Evolutionary conservation across 139 green algal genomes (phyloP), one percentile per base, ranked within the genome.

Genomic region (Nannochloris sp.): DNA sequence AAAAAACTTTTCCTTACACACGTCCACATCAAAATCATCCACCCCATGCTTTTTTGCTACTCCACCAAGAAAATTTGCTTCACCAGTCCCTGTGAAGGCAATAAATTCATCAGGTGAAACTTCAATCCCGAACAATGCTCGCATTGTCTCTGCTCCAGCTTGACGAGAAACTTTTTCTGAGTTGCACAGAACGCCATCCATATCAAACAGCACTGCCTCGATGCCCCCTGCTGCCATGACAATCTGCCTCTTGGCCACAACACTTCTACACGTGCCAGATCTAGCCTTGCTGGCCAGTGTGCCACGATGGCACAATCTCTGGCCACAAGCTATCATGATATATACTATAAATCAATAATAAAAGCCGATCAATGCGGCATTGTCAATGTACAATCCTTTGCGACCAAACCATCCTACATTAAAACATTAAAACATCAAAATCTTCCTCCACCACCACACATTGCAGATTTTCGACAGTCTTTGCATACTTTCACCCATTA

Each of bases 1-100:
- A 63, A 87, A 87, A 37, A 89, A 89, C 23, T 69, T 70, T 33
- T 53, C 30, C 68, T 89, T 89, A 26, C 76, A 73, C 14, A 57
- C 48, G 11, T 72, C 51, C 6, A 78, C 17, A 44, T 89, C 71
- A 53, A 73, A 73, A 6, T 59, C 56, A 25, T 49, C 63, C 11
- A 40, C 46, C 28, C 59, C 59, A 10, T 76, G 68, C 49, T 73
- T 77, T 23, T 33, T 33, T 2, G 59, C 65, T 49, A 73, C 65
- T 31, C 65, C 65, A 58, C 63, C 75, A 31, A 89, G 68, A 59
- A 89, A 89, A 36, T 84, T 84, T 20, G 74, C 78, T 63, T 82
- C 75, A 53, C 46, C 46, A 28, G 65, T 82, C 9, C 82, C 82
- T 13, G 74, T 82, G 61, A 83, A 88, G 10, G 79, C 78, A 12